Evolutionary conservation across 257 asterid species (phyloP), one percentile per base, ranked within the genome.

Genomic region (Solanum sejunctum): DNA sequence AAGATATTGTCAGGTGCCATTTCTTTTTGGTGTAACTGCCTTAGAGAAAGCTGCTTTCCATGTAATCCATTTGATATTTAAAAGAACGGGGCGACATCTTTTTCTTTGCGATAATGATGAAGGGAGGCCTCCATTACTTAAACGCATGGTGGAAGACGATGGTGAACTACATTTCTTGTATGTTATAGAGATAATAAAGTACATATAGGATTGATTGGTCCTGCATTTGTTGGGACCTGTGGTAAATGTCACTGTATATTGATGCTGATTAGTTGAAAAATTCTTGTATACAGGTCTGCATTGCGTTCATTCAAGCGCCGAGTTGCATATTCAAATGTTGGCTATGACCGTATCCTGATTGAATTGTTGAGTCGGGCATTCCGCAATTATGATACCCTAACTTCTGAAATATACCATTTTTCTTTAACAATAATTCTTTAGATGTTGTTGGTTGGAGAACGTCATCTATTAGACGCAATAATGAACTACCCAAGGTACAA

Each of bases 371-470:
- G 69, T 67, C 69, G 16, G 47, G 6, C 82, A 52, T 78, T 78
- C 82, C 54, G 60, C 64, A 78, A 51, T 51, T 78, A 26, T 78
- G 64, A 78, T 78, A 9, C 49, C 45, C 64, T 52, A 78, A 78
- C 82, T 78, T 83, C 56, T 69, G 61, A 51, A 54, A 52, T 57
- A 51, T 45, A 67, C 16, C 26, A 52, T 57, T 92, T 77, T 88
- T 89, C 95, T 85, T 93, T 84, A 70, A 89, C 87, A 72, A 51
- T 72, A 51, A 52, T 57, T 89, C 39, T 78, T 77, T 84, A 97
- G 99, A 94, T 91, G 93, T 97, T 84, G 99, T 97, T 81, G 99
- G 99, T 45, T 97, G 99, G 99, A 92, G 99, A 89, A 97, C 99
- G 73, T 94, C 99, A 20, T 97, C 99, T 69, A 95, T 97, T 47